phyloP scores from a whole-genome alignment of 495 filamentous ascomycete genomes.

The Beverwykella pulmonaria region DNA sequence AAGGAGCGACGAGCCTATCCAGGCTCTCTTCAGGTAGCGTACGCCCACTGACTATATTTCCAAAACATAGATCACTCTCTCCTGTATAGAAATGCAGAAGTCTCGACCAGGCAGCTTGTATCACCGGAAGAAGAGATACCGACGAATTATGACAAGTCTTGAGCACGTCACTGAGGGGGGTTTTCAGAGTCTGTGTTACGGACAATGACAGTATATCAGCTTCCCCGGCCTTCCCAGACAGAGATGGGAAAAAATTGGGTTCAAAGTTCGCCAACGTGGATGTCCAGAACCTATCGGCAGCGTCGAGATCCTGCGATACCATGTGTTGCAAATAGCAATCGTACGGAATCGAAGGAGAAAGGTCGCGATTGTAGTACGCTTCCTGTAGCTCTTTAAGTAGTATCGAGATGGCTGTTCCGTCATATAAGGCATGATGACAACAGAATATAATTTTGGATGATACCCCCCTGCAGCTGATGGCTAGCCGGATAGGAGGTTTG shows the following conservation, averaged over 20 bases:
- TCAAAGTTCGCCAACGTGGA: conserved; percentile 53
- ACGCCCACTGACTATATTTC: conserved; percentile 75
- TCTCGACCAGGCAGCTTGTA: conserved; percentile 70
- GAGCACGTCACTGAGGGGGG: conserved; percentile 53
- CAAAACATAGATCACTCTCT: conserved; percentile 73
- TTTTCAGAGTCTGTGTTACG: conserved; percentile 22
- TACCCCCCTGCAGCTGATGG: not conserved
- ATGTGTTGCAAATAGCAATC: conserved; percentile 56
- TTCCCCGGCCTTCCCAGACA: conserved; percentile 28
- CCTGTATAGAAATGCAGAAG: conserved; percentile 57
- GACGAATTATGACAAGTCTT: conserved; percentile 54
- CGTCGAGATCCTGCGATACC: conserved; percentile 41
- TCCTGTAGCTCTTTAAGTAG: conserved; percentile 68
- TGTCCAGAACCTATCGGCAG: conserved; percentile 65
- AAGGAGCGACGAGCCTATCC: conserved; percentile 75
- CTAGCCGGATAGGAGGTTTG: conserved; percentile 27
- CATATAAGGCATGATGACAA: conserved; percentile 77
- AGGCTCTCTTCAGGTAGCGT: conserved; percentile 64
- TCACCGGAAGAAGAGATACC: conserved; percentile 63
- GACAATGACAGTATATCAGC: not conserved
- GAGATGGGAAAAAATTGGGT: conserved; percentile 52
- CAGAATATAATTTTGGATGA: conserved; percentile 25
- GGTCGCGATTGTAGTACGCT: conserved; percentile 47
- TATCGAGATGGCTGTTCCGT: conserved; percentile 68
- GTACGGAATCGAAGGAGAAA: conserved; percentile 54